phyloP scores from a whole-genome alignment of 2,329 filamentous ascomycete genomes.

The Akanthomyces lecanii region DNA sequence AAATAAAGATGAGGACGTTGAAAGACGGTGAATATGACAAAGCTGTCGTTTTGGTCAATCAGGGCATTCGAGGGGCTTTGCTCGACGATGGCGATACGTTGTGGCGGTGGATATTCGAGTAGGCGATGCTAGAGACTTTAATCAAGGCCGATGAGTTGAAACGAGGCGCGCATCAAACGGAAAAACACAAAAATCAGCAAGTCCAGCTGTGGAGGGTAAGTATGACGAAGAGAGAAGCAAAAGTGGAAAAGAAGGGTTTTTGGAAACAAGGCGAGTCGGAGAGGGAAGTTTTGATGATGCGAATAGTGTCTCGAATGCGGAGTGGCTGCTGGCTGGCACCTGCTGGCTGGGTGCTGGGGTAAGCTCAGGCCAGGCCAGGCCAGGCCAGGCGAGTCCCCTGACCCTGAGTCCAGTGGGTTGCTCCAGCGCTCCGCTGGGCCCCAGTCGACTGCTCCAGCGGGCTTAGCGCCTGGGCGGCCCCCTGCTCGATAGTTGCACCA shows the following conservation, averaged over 20 bases:
- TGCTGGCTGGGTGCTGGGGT: not conserved
- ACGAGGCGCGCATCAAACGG: constrained; percentile 2
- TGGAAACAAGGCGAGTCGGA: constrained; percentile 11
- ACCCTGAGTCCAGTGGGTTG: constrained; percentile 9
- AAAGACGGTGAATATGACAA: not conserved
- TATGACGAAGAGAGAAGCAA: not conserved
- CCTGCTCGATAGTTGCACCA: constrained; percentile 3
- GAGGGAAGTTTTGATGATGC: constrained; percentile 23
- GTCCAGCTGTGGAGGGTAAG: not conserved
- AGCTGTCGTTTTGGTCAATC: not conserved
- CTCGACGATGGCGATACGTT: not conserved
- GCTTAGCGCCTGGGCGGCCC: not conserved
- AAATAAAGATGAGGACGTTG: not conserved
- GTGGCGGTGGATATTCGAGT: not conserved
- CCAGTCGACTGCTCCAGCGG: not conserved
- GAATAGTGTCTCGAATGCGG: constrained; percentile 32
- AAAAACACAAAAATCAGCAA: not conserved
- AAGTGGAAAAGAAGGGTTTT: constrained; percentile 8
- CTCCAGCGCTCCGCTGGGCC: not conserved
- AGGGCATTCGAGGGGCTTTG: not conserved
- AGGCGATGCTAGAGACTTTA: not conserved
- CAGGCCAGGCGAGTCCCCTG: constrained; percentile 17
- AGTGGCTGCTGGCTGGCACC: constrained; percentile 21
- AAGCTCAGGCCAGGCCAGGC: not conserved
- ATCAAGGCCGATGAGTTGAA: not conserved